Conservation (phyloP, 805 yeast species). For the Nakazawaea holstii region DNA sequence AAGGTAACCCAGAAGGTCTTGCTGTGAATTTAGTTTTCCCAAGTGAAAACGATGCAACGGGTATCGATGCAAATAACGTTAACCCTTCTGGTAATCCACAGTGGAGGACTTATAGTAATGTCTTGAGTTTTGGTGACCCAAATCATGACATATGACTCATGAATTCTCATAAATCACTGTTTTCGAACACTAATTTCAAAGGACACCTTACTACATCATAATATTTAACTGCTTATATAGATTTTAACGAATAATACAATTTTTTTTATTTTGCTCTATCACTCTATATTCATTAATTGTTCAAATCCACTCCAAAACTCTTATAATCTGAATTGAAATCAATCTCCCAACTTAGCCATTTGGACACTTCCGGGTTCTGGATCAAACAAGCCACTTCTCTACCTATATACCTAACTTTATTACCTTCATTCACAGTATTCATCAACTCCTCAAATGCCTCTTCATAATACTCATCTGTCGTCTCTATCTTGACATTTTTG, state of each 20-base stretch:
- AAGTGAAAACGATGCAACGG: background rate
- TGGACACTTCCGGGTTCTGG: conserved; percentile 11
- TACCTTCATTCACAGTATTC: conserved; percentile 6
- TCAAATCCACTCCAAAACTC: conserved; percentile 8
- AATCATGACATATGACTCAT: background rate
- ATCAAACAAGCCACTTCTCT: conserved; percentile 13
- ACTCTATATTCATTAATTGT: background rate
- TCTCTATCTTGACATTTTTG: conserved; percentile 23
- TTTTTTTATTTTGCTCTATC: background rate
- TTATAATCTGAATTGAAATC: conserved; percentile 19
- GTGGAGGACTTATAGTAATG: conserved; percentile 5
- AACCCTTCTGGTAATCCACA: background rate
- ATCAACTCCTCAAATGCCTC: conserved; percentile 14
- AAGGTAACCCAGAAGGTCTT: background rate
- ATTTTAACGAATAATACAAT: background rate
- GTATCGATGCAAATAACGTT: too few species aligned
- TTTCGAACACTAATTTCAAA: too few species aligned
- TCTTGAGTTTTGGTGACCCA: background rate
- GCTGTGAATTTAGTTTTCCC: background rate
- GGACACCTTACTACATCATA: too few species aligned
- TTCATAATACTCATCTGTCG: conserved; percentile 9
- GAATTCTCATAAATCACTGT: background rate
- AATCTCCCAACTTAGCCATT: conserved; percentile 21
- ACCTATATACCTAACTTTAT: conserved; percentile 17
- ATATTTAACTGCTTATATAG: too few species aligned